Conservation (phyloP, 2,329 filamentous ascomycete species). For the Zarea fungicola region DNA sequence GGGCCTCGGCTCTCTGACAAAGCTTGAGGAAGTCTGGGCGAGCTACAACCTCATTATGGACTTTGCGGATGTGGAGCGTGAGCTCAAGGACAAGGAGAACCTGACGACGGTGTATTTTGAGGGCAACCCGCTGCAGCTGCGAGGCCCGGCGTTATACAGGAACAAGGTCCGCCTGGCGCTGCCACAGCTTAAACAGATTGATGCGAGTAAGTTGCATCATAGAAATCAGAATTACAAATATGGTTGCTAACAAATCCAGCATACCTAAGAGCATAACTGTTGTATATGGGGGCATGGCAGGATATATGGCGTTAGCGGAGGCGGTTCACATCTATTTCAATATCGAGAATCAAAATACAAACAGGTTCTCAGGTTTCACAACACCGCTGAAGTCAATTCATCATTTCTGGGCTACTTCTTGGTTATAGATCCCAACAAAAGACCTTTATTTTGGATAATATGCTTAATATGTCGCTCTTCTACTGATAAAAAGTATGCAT, state of each 20-base stretch:
- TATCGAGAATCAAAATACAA: too few relatives aligned
- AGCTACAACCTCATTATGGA: constrained; percentile 78
- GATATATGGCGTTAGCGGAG: neutral
- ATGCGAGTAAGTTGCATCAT: constrained; percentile 74
- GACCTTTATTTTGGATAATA: neutral
- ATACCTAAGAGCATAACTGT: constrained; percentile 9
- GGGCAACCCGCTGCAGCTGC: constrained; percentile 81
- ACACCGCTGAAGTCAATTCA: too few relatives aligned
- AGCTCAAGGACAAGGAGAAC: constrained; percentile 71
- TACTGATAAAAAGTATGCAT: too few relatives aligned
- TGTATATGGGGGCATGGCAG: neutral
- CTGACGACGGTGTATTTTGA: constrained; percentile 94
- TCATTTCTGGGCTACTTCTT: too few relatives aligned
- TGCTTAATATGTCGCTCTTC: too few relatives aligned
- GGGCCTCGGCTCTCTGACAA: constrained; percentile 61
- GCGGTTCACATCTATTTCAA: neutral
- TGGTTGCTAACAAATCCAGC: constrained; percentile 1
- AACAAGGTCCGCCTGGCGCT: constrained; percentile 88
- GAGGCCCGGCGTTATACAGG: constrained; percentile 76
- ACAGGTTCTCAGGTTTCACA: too few relatives aligned
- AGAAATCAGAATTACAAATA: neutral
- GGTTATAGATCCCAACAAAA: neutral
- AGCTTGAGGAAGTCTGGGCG: constrained; percentile 90
- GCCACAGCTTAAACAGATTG: constrained; percentile 87
- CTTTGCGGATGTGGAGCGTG: constrained; percentile 76